Evolutionary conservation across 495 filamentous ascomycete species (phyloP), one percentile per base, ranked within the genome.

Genomic region (Aspergillus sparsus): DNA sequence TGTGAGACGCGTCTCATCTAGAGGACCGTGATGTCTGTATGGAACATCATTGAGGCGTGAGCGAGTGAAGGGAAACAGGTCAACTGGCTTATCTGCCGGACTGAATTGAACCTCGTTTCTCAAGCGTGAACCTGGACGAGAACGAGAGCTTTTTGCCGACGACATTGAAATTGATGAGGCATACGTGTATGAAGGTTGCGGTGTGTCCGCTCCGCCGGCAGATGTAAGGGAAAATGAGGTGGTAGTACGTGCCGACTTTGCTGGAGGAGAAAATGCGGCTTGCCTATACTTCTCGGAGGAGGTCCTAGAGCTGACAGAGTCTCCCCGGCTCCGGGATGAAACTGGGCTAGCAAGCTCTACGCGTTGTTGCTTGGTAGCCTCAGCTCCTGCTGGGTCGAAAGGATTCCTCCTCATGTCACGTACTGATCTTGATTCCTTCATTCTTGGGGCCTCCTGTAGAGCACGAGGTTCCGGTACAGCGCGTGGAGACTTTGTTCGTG

Each of bases 81-180:
- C 78, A n/a, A 86, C 83, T 7, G 85, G 85, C 56, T 85, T 72
- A 44, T 83, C 81, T 7, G 82, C 78, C 6, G 86, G 85, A 62
- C 85, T 87, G 16, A 78, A 68, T 11, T 91, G 79, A 36, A 97
- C 82, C 69, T 98, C 92, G 66, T 97, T 87, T 15, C 90, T 85
- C 49, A 98, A 77, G 37, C 88, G 82, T 7, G 92, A 96, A 6
- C 83, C 84, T 49, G 81, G 82, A 49, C 80, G 81, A 21, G 87
- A 87, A 49, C 80, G 81, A 21, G 87, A 87, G 32, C 86, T 83
- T 57, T 82, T 82, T 2, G 83, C 77, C 0, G 86, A 87, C 3
- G 90, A 89, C 62, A 86, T 80, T 0, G 88, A 89, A 11, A 84
- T 77, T 1, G 90, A 80, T 0, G 80, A 77, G 4, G 73, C 69